Base-by-base conservation (phyloP, 805 yeast genomes). In the Hanseniaspora valbyensis region DNA sequence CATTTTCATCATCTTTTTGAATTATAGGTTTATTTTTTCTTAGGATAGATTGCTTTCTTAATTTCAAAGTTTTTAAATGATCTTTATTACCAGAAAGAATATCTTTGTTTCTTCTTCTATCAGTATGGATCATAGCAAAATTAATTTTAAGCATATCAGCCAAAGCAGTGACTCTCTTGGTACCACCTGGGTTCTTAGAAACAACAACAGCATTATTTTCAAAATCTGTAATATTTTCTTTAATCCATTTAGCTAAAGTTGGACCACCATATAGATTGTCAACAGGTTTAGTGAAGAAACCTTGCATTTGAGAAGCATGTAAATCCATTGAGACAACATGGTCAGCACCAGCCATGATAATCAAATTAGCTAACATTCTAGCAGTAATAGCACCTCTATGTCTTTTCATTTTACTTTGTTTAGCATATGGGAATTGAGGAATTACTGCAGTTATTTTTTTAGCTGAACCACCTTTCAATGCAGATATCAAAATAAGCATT, bases 331-430 rank as follows among this genome's bases (percentile, higher is more conserved):
- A 86, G 36, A 92, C 90, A 52, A 92, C 94, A 67, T 92, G 99
- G 67, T 92, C 97, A 24, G 97, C 98, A 58, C 99, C 99, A 3
- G 98, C 97, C 94, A 92, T 94, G 52, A 88, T 80, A 55, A 92
- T 71, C 61, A 92, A 70, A 59, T 92, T 92, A 54, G 99, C 97
- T 63, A 92, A 75, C 97, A 92, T 85, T 64, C 97, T 78, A 14
- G 98, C 98, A 3, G 98, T 90, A 61, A 92, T 92, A 37, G 98
- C 97, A 50, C 98, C 98, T 68, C 99, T 75, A 64, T 92, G 97
- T 66, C 88, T 92, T 71, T 92, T 92, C 99, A 92, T 92, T 70
- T 94, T 92, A 57, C 90, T 80, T 68, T 92, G 99, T 66, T 90
- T 84, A 12, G 96, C 86, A 70, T 92, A 92, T 30, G 98, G 98